Base-by-base conservation (phyloP, 2,329 filamentous ascomycete genomes). In the Epichloe hybrida region DNA sequence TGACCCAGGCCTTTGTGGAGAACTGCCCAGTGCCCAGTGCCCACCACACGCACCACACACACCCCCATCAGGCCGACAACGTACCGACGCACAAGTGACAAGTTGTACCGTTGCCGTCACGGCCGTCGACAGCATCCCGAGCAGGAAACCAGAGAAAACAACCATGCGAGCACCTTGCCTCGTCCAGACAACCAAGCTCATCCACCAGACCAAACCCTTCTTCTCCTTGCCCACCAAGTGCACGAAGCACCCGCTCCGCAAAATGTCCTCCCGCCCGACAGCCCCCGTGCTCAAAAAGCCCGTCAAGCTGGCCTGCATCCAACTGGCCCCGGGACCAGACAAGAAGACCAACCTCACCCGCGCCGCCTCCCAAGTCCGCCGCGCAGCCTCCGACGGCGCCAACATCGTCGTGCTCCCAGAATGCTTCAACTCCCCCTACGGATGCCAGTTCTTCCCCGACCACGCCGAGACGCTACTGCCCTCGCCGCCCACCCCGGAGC, bases 391-490 rank as follows among this genome's bases (percentile, higher is more conserved):
- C 27, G 72, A 72, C 3, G 91, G 91, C 58, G 88, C 91, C 53
- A 81, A 86, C 52, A 81, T 98, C 53, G 83, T 97, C 57, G 88
- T 97, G 36, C 79, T 98, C 17, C 93, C 93, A 37, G 93, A 98
- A 72, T 98, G 93, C 76, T 98, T 98, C 81, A 98, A 98, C 74
- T 94, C 87, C 42, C 21, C 93, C 8, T 98, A 98, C 69, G 93
- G 93, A 58, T 89, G 83, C 57, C 68, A 88, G 62, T 90, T 84
- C 74, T 98, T 98, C 70, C 84, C 90, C 49, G 79, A 83, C 54
- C 97, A 97, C 67, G 90, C 93, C 58, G 93, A 98, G 69, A 84
- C 81, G 1, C 81, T 97, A 15, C 69, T 72, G 46, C 88, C 88
- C 1, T 84, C 81, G 3, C 87, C 88, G 31, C 88, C 89, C 0